phyloP scores from a whole-genome alignment of 352 stramenopile genomes.

The Pythium folliculosum region DNA sequence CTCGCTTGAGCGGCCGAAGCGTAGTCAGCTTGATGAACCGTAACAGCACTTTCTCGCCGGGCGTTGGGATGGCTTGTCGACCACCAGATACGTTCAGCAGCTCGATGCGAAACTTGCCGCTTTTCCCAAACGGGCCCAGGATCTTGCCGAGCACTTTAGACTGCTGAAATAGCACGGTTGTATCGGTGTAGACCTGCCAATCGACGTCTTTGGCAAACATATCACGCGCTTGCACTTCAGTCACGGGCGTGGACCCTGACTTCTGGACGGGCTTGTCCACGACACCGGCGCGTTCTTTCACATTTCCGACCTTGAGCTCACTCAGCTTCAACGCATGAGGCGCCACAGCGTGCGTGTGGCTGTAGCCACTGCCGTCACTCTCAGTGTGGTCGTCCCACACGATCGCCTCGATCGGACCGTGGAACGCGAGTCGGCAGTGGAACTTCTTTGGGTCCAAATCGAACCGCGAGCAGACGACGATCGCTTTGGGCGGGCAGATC shows the following conservation, averaged over 20 bases:
- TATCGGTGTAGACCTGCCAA: conserved; percentile 58
- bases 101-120: conserved; percentile 70
- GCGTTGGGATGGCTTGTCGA: conserved; percentile 11
- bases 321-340: conserved; percentile 26
- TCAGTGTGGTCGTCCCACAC: conserved; percentile 27
- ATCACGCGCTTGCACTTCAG: conserved; percentile 57
- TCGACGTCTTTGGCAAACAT: conserved; percentile 82
- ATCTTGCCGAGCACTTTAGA: conserved; percentile 47
- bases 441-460: conserved; percentile 66
- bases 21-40: conserved; percentile 59
- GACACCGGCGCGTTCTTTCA: conserved; percentile 60
- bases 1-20: conserved; percentile 42
- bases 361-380: neutral
- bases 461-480: conserved; percentile 77
- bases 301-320: conserved; percentile 51
- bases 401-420: conserved; percentile 51
- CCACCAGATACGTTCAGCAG: conserved; percentile 25
- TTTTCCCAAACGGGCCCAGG: conserved; percentile 77
- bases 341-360: neutral
- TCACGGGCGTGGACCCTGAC: neutral
- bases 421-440: conserved; percentile 73
- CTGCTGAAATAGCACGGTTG: conserved; percentile 50
- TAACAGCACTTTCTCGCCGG: conserved; percentile 52
- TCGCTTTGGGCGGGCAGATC: conserved; percentile 46
- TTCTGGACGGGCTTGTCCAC: conserved; percentile 55